Base-by-base conservation (phyloP, 177 flowering plant genomes). In the Vitis hybrid region DNA sequence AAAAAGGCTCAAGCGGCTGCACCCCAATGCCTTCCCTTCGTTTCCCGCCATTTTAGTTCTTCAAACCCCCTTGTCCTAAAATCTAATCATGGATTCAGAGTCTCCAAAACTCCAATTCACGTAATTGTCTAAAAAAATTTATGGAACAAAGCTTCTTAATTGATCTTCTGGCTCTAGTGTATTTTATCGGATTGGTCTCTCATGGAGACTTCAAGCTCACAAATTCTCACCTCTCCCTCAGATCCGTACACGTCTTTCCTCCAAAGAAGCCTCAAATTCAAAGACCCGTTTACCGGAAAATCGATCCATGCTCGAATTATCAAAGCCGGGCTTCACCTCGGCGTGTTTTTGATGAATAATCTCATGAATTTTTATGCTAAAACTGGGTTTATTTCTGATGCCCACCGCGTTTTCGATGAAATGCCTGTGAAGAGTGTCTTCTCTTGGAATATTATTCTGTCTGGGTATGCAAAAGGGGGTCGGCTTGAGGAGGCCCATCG, bases 371-470 rank as follows among this genome's bases (percentile, higher is more conserved):
- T 79, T 6, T 93, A 93, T 50, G 84, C 86, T 0, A 91, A 93
- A 76, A 69, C 73, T 13, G 92, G 89, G 62, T 78, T 56, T 12
- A 3, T 81, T 50, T 55, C 62, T 0, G 83, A 86, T 72, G 94
- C 98, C 0, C 87, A 74, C 63, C 19, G 39, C 0, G 51, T 93
- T 62, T 89, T 92, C 53, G 90, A 90, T 64, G 94, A 90, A 86
- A 90, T 92, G 90, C 91, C 94, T 22, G 15, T 78, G 0, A 90
- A 69, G 70, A 88, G 84, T 14, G 73, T 77, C 0, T 83, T 70
- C 73, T 82, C 97, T 15, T 90, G 97, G 94, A 94, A 89, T 49
- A 86, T 87, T 0, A 69, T 94, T 53, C 72, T 92, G 7, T 90
- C 97, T 1, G 86, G 83, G 0, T 87, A 90, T 76, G 85, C 89